Conservation (phyloP, 2,329 filamentous ascomycete species). For the Clonostachys rhizophaga region DNA sequence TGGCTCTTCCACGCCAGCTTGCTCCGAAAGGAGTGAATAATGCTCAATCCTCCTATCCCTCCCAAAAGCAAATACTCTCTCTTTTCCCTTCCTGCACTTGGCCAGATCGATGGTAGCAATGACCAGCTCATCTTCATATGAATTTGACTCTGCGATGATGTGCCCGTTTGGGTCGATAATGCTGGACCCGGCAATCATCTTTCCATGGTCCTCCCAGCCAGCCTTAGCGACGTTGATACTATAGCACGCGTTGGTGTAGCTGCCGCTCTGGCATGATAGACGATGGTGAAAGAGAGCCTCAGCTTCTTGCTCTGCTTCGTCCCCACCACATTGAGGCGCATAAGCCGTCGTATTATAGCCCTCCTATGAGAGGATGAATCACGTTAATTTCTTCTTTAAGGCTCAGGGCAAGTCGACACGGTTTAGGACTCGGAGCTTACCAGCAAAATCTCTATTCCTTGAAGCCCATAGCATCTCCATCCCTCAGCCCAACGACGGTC, state of each 20-base stretch:
- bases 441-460: constrained; percentile 24
- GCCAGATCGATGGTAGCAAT: constrained; percentile 42
- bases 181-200: constrained; percentile 40
- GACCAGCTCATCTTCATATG: constrained; percentile 41
- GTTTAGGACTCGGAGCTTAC: background rate
- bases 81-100: constrained; percentile 40
- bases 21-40: constrained; percentile 29
- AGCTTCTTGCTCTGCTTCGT: constrained; percentile 31
- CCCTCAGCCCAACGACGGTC: constrained; percentile 48
- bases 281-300: constrained; percentile 46
- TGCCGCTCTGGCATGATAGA: constrained; percentile 44
- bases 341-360: constrained; percentile 47
- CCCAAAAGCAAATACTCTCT: constrained; percentile 38
- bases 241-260: constrained; percentile 48
- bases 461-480: constrained; percentile 44
- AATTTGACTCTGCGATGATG: constrained; percentile 41
- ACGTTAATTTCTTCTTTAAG: too few species aligned
- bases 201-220: constrained; percentile 36
- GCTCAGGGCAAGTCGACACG: background rate
- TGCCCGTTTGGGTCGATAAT: constrained; percentile 43
- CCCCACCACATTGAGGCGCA: constrained; percentile 32
- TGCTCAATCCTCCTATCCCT: constrained; percentile 34
- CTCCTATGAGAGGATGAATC: constrained; percentile 7
- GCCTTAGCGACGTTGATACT: constrained; percentile 42
- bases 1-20: constrained; percentile 25